These are phyloP conservation scores for Bocquillonia castaneifolia DNA, from an alignment of 441 rosid genomes.

Conservation along the genomic window DNA sequence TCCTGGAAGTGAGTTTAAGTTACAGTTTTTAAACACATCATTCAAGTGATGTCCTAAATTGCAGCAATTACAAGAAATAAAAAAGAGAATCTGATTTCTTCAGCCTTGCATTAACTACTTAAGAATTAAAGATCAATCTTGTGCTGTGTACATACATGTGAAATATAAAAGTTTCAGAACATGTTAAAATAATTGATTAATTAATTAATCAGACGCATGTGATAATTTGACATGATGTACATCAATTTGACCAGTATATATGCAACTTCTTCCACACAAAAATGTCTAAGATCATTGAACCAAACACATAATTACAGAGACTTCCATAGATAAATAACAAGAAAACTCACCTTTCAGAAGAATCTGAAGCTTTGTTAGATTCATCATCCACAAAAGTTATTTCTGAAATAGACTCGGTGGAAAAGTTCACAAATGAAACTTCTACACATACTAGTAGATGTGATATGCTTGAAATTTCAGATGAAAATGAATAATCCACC, in stretches of 20 bases:
- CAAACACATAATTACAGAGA: slow-evolving; percentile 10
- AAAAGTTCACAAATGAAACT: slow-evolving; percentile 63
- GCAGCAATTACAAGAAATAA: not conserved
- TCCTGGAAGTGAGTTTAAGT: not conserved
- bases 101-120: not conserved
- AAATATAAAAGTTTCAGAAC: not conserved
- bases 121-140: not conserved
- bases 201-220: not conserved
- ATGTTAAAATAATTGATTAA: not conserved
- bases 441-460: slow-evolving; percentile 58
- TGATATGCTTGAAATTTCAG: slow-evolving; percentile 62
- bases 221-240: not conserved
- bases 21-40: not conserved
- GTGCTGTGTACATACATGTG: not conserved
- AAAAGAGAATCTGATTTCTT: not conserved
- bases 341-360: slow-evolving; percentile 53
- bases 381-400: slow-evolving; percentile 65
- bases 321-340: not conserved
- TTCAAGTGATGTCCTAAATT: not conserved
- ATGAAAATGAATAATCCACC: slow-evolving; percentile 73
- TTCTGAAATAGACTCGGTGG: slow-evolving; percentile 50
- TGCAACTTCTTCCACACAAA: not conserved
- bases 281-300: slow-evolving; percentile 5
- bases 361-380: slow-evolving; percentile 39
- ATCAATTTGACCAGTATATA: not conserved